These are phyloP conservation scores for Scenedesmus sp. DNA, from an alignment of 163 green algal species.

Conservation along the genomic window DNA sequence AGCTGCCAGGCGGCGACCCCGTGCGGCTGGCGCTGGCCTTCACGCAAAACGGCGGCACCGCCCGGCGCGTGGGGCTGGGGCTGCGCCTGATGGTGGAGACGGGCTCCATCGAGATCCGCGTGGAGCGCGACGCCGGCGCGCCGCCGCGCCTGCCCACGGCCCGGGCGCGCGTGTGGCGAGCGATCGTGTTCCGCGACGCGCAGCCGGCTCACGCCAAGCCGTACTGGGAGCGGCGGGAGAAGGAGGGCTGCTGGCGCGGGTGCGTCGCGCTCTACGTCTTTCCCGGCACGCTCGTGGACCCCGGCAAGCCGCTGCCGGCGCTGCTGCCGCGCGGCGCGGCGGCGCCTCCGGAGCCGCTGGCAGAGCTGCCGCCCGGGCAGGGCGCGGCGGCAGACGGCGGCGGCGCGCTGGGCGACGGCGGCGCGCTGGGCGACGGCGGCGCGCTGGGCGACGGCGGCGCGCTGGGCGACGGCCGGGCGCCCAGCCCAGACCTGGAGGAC, in stretches of 20 bases:
- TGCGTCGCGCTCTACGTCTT: background rate
- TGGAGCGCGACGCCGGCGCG: too few species aligned
- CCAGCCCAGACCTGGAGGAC: too few species aligned
- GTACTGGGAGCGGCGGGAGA: constrained; percentile 9
- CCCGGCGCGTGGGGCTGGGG: background rate
- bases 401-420: too few species aligned
- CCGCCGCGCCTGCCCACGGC: too few species aligned
- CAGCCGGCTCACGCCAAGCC: background rate
- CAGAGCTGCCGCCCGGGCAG: background rate
- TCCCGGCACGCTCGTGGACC: background rate
- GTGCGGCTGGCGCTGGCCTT: too few species aligned
- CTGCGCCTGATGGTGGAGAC: background rate
- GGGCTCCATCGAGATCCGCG: background rate
- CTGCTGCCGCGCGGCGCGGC: background rate
- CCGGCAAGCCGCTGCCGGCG: background rate
- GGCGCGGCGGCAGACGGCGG: too few species aligned
- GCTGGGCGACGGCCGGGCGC: background rate
- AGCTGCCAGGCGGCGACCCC: too few species aligned
- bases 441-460: background rate
- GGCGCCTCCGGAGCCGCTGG: background rate
- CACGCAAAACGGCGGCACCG: background rate
- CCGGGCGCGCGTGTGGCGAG: background rate
- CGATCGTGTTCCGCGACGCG: background rate
- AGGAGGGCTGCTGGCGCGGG: background rate
- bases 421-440: background rate